A percentile compares a stretch with the other conserved stretches of the same genome.
Evolutionary conservation across 495 filamentous ascomycete genomes (phyloP).

Genomic region (Aspergillus avenaceus): DNA sequence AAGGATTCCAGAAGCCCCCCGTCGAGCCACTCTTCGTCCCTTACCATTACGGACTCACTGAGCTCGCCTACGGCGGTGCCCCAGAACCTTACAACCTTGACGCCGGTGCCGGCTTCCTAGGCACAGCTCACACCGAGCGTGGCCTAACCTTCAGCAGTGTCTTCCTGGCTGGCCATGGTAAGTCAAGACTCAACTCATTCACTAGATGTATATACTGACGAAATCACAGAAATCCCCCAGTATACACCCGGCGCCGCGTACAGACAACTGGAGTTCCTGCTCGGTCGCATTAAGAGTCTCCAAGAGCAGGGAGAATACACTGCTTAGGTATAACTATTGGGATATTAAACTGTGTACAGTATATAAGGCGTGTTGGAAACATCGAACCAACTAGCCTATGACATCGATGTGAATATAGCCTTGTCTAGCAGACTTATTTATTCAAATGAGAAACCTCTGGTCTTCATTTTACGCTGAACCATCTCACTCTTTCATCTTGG

Average conservation of each 20-base stretch:
- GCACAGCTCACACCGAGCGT: slow-evolving; percentile 60
- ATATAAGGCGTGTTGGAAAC: no score
- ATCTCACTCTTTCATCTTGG: no score
- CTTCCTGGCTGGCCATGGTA: slow-evolving; percentile 57
- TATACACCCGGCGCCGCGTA: slow-evolving; percentile 61
- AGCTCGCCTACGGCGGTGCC: slow-evolving; percentile 18
- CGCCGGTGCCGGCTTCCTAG: slow-evolving; percentile 55
- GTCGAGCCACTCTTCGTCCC: slow-evolving; percentile 62
- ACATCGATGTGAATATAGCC: no score
- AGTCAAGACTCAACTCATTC: background rate
- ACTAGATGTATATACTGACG: background rate
- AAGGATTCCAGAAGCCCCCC: slow-evolving; percentile 62
- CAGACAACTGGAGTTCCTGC: slow-evolving; percentile 63
- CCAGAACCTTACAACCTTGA: slow-evolving; percentile 15
- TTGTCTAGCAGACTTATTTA: no score
- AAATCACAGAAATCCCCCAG: slow-evolving; percentile 43
- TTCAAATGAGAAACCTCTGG: no score
- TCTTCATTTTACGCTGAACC: no score
- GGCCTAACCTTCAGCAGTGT: slow-evolving; percentile 65
- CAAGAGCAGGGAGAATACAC: background rate
- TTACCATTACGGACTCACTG: slow-evolving; percentile 43
- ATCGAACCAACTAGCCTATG: no score
- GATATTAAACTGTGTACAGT: background rate
- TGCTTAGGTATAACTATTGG: background rate
- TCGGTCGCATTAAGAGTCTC: slow-evolving; percentile 53